Conservation (phyloP, 1,284 basidiomycete species). For the Melampsora americana region DNA sequence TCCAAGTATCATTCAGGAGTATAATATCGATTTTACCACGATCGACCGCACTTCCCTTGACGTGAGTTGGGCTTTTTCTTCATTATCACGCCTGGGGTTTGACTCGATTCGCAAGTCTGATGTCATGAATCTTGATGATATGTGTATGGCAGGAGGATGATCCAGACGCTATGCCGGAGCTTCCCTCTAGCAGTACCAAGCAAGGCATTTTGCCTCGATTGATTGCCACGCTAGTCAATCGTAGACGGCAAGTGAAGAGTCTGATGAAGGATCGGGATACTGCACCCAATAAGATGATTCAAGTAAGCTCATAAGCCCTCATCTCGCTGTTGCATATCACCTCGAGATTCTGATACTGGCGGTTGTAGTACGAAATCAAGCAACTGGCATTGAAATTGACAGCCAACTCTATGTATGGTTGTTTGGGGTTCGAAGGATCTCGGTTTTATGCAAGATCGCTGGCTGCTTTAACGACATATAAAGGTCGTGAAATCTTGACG, state of each 20-base stretch:
- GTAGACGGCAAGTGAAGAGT: slow-evolving; percentile 84
- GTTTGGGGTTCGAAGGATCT: slow-evolving; percentile 95
- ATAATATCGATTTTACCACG: slow-evolving; percentile 98
- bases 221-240: slow-evolving; percentile 87
- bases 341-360: slow-evolving; percentile 7
- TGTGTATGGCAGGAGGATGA: slow-evolving; percentile 61
- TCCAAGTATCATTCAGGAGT: slow-evolving; percentile 99
- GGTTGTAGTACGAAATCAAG: slow-evolving; percentile 80
- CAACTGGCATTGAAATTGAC: slow-evolving; percentile 96
- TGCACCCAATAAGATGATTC: slow-evolving; percentile 72
- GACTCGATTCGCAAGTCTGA: slow-evolving; percentile 23
- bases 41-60: slow-evolving; percentile 67
- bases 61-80: slow-evolving; percentile 60
- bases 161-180: slow-evolving; percentile 82
- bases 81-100: slow-evolving; percentile 4
- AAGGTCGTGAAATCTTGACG: slow-evolving; percentile 94
- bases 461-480: slow-evolving; percentile 93
- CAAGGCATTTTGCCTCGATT: slow-evolving; percentile 92
- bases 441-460: slow-evolving; percentile 95
- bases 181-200: slow-evolving; percentile 68
- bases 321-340: slow-evolving; percentile 3
- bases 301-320: slow-evolving; percentile 61
- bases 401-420: slow-evolving; percentile 99
- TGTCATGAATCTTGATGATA: slow-evolving; percentile 41
- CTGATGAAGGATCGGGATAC: slow-evolving; percentile 88